These are phyloP conservation scores for Solanum pinnatisectum DNA, from an alignment of 257 asterid species.

Conservation along the genomic window DNA sequence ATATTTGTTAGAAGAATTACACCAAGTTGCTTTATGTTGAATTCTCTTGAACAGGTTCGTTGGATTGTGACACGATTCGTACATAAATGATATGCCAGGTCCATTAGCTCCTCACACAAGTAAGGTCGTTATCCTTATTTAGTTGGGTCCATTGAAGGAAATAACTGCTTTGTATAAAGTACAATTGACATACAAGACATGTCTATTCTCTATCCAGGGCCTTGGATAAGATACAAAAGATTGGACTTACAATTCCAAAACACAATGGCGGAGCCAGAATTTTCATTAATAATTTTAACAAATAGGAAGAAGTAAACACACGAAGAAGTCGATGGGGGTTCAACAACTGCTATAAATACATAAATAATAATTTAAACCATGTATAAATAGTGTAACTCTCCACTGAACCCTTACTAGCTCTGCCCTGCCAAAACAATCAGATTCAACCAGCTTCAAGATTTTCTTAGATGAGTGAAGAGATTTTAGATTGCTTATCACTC, in stretches of 20 bases:
- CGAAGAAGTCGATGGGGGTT: background rate
- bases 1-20: background rate
- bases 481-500: background rate
- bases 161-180: background rate
- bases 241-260: background rate
- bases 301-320: background rate
- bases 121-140: background rate
- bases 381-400: background rate
- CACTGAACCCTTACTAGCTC: background rate
- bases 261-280: background rate
- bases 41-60: constrained; percentile 28
- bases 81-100: constrained; percentile 14
- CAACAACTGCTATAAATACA: background rate
- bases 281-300: no score
- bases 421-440: background rate
- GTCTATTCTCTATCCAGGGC: background rate
- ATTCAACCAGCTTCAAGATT: background rate
- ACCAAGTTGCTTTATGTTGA: background rate
- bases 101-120: background rate
- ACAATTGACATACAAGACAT: background rate
- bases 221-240: background rate
- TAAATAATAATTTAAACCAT: background rate
- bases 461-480: background rate
- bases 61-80: constrained; percentile 47
- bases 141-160: background rate